Percentiles rank a stretch among this genome's conserved stretches.
Conservation (phyloP, 345 rosid genomes). For the Arabis hirsuta region DNA sequence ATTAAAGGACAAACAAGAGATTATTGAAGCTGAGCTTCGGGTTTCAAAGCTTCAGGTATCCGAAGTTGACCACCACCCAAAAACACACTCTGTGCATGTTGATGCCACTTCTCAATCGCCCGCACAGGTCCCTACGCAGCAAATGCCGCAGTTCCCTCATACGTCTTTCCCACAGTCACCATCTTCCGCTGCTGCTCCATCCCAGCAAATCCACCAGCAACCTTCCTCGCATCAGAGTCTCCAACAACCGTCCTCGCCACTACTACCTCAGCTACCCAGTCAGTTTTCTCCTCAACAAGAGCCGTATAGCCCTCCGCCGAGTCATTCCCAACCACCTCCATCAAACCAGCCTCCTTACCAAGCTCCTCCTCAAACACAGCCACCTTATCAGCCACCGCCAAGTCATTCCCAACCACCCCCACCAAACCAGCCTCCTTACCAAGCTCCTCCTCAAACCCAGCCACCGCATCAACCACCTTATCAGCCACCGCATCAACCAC, state of each 20-base stretch:
- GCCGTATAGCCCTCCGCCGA: conserved; percentile 52
- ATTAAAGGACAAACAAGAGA: conserved; percentile 70
- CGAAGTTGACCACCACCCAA: conserved; percentile 51
- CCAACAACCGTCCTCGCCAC: background rate
- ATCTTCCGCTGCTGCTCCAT: conserved; percentile 39
- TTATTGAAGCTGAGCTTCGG: conserved; percentile 60
- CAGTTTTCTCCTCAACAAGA: conserved; percentile 70
- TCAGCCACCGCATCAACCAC: conserved; percentile 54
- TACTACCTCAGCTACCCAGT: conserved; percentile 51
- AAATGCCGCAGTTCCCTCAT: conserved; percentile 29
- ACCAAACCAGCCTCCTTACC: conserved; percentile 58
- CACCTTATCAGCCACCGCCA: conserved; percentile 22
- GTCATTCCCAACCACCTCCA: conserved; percentile 58
- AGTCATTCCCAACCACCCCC: conserved; percentile 59
- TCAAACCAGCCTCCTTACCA: conserved; percentile 60
- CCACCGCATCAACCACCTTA: conserved; percentile 59
- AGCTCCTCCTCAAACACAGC: conserved; percentile 50
- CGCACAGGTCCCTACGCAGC: conserved; percentile 38
- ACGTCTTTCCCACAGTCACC: conserved; percentile 26
- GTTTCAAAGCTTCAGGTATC: conserved; percentile 58
- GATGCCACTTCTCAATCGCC: conserved; percentile 56
- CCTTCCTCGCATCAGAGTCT: conserved; percentile 41
- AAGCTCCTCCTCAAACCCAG: conserved; percentile 56
- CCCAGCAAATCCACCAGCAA: conserved; percentile 35
- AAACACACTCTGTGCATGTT: conserved; percentile 45